Evolutionary conservation across 2,329 filamentous ascomycete genomes (phyloP), one percentile per base, ranked within the genome.

Genomic region (Colletotrichum caudatum): DNA sequence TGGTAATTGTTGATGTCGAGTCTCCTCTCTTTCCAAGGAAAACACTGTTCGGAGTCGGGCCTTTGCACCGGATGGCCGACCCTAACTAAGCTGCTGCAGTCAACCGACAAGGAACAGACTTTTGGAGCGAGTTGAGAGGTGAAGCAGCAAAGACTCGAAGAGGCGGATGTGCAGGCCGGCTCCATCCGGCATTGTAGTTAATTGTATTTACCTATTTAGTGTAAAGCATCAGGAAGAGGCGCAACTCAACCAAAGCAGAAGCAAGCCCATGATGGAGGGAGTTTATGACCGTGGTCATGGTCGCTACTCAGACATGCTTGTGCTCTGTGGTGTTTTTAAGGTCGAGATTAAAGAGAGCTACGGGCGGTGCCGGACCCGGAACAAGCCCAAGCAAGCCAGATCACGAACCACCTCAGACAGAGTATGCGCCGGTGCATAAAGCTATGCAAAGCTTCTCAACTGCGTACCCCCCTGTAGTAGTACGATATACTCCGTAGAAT

Each of bases 21-120:
- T 71, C 57, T 53, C 64, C 51, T 58, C 39, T 59, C 58, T 71
- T 59, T 68, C 58, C 64, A 68, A 63, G 64, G 64, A 62, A 63
- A 44, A 37, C 50, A 48, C 44, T 37, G 56, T 58, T 58, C 60
- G 51, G 44, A 63, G 58, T 54, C 64, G 69, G 64, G 58, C 64
- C 69, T 59, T 63, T 71, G 64, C 46, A n/a, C 51, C 46, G 53
- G 64, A 39, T 51, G 39, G 58, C 64, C 50, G 29, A 29, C 29
- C 29, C 29, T 29, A 29, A 29, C 59, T 50, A 63, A 66, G 61
- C 29, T 58, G 57, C 63, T 41, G 53, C 53, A 62, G 37, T 48
- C 41, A 39, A 35, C 26, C 16, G 57, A 67, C 68, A 61, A 67
- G 64, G 68, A 67, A 57, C 39, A 56, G 35, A 51, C 29, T 14